Conservation (phyloP, 768 basidiomycete genomes). For the Leccinum uliginosum region DNA sequence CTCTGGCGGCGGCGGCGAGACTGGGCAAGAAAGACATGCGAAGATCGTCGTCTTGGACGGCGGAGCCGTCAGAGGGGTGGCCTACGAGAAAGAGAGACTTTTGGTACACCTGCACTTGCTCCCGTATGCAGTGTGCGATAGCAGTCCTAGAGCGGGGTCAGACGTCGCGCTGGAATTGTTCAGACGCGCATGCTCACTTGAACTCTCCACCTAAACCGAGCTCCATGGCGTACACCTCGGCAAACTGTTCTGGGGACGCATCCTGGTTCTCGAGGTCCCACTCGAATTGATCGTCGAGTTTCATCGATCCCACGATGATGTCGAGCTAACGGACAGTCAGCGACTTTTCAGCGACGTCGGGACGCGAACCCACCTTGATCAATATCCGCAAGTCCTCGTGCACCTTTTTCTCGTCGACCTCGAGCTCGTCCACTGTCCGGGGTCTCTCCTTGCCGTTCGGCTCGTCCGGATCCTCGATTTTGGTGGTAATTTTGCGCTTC, state of each 20-base stretch:
- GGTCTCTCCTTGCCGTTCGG: constrained; percentile 38
- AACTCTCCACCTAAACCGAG: constrained; percentile 91
- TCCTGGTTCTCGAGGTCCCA: constrained; percentile 87
- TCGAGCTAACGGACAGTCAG: constrained; percentile 62
- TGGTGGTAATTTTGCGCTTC: constrained; percentile 38
- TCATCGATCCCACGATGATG: constrained; percentile 89
- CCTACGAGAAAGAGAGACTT: constrained; percentile 90
- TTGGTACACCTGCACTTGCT: constrained; percentile 89
- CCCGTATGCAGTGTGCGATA: constrained; percentile 91
- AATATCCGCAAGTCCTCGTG: constrained; percentile 88
- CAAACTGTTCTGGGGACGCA: constrained; percentile 89
- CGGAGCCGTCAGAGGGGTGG: constrained; percentile 75
- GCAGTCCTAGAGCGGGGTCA: constrained; percentile 64
- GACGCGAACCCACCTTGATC: constrained; percentile 65
- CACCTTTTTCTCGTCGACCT: constrained; percentile 58
- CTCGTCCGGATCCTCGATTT: constrained; percentile 23
- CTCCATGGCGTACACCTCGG: constrained; percentile 80
- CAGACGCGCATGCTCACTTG: constrained; percentile 47
- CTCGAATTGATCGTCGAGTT: constrained; percentile 95
- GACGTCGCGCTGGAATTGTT: not conserved
- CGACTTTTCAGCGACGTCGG: not conserved
- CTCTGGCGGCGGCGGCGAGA: constrained; percentile 64
- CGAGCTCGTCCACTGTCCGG: constrained; percentile 56
- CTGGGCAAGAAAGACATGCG: constrained; percentile 84
- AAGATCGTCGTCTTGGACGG: constrained; percentile 86